Conservation (phyloP, 306 rosid species). For the Canavalia gladiata region DNA sequence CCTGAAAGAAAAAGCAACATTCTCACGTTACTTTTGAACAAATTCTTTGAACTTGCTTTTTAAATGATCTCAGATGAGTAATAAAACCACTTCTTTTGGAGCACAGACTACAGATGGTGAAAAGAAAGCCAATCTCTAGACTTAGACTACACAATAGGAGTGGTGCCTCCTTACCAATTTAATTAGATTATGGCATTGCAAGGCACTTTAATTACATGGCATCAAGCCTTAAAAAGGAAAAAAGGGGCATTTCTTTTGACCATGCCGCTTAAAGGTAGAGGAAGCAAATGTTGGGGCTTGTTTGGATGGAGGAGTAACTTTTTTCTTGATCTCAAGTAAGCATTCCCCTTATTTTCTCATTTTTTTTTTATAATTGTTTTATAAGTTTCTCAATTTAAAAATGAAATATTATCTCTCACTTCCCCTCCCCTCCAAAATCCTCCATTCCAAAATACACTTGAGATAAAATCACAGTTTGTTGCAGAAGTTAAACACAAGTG, state of each 20-base stretch:
- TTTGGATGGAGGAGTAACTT: background rate
- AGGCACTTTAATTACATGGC: conserved; percentile 18
- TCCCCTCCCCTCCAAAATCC: background rate
- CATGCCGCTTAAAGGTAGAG: background rate
- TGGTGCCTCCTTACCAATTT: conserved; percentile 5
- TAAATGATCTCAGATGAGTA: conserved; percentile 30
- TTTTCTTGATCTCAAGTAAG: background rate
- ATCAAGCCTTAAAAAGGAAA: conserved; percentile 15
- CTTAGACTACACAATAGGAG: conserved; percentile 6
- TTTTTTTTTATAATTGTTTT: background rate
- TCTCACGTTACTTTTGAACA: conserved; percentile 26
- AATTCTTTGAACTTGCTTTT: conserved; percentile 39
- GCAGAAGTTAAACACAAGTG: background rate
- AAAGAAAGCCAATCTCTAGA: conserved; percentile 33
- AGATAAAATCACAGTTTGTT: background rate
- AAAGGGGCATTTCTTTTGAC: background rate
- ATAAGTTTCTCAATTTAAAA: background rate
- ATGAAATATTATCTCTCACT: background rate
- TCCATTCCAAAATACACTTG: conserved; percentile 7
- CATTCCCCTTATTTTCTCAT: background rate
- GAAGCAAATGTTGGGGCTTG: background rate
- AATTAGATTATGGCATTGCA: conserved; percentile 12
- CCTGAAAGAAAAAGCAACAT: conserved; percentile 63
- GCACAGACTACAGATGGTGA: conserved; percentile 5
- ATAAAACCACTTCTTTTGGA: conserved; percentile 28